These are phyloP conservation scores for Geotrichum phurueaensis DNA, from an alignment of 1,139 yeast genomes.

Conservation along the genomic window DNA sequence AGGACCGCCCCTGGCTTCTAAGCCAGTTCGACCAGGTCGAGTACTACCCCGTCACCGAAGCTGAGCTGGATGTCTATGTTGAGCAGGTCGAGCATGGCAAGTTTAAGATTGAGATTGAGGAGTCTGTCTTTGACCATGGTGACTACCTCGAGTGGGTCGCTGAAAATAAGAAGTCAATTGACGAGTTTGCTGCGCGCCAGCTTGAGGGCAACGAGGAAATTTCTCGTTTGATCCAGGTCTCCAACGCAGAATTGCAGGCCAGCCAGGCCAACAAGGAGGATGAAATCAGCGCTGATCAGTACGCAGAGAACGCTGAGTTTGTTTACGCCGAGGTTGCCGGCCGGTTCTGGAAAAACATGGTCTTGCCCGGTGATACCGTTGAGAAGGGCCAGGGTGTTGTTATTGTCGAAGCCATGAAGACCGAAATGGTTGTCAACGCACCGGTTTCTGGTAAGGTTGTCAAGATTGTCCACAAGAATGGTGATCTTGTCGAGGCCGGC, in stretches of 20 bases:
- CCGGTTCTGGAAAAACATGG: slow-evolving; percentile 91
- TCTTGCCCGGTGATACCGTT: slow-evolving; percentile 72
- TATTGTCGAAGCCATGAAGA: slow-evolving; percentile 96
- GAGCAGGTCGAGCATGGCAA: slow-evolving; percentile 78
- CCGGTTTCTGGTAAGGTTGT: slow-evolving; percentile 69
- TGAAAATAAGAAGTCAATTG: slow-evolving; percentile 65
- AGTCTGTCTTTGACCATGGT: slow-evolving; percentile 75
- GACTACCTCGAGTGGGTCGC: slow-evolving; percentile 74
- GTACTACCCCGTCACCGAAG: slow-evolving; percentile 85
- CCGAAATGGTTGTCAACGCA: slow-evolving; percentile 85
- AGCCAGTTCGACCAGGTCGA: slow-evolving; percentile 91
- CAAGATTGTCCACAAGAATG: slow-evolving; percentile 71
- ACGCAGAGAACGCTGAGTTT: slow-evolving; percentile 69
- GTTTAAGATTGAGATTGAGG: slow-evolving; percentile 67
- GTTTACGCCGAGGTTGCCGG: slow-evolving; percentile 94
- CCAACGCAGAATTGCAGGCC: slow-evolving; percentile 70
- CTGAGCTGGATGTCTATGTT: slow-evolving; percentile 62
- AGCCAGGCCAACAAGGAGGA: slow-evolving; percentile 38
- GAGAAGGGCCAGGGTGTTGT: slow-evolving; percentile 71
- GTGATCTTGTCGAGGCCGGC: slow-evolving; percentile 92
- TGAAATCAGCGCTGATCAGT: slow-evolving; percentile 32
- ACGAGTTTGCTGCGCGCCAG: slow-evolving; percentile 59
- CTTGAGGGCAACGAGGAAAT: slow-evolving; percentile 83
- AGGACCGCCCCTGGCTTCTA: slow-evolving; percentile 81
- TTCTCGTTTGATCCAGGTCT: slow-evolving; percentile 71